Conservation (phyloP, 2,329 filamentous ascomycete genomes). For the Talaromyces sp. region DNA sequence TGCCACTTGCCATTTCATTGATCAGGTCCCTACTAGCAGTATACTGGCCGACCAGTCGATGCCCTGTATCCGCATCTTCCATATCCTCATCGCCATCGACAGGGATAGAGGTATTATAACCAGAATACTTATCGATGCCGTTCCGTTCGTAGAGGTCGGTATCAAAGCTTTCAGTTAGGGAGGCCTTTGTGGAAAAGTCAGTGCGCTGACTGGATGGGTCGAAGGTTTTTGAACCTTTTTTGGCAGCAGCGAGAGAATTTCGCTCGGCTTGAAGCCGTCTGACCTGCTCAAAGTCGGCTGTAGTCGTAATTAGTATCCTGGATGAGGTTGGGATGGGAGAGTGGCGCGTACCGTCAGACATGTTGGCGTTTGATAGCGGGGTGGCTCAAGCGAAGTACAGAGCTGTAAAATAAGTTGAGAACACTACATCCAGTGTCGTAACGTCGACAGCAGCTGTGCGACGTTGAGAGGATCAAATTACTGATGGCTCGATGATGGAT, state of each 20-base stretch:
- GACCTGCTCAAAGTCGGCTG: conserved; percentile 81
- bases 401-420: conserved; percentile 28
- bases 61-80: conserved; percentile 69
- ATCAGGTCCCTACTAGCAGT: conserved; percentile 89
- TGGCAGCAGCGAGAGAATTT: conserved; percentile 71
- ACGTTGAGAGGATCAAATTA: conserved; percentile 19
- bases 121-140: conserved; percentile 75
- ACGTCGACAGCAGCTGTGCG: conserved; percentile 30
- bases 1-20: conserved; percentile 84
- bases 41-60: conserved; percentile 89
- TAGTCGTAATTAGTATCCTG: conserved; percentile 24
- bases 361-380: conserved; percentile 27
- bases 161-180: conserved; percentile 81
- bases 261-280: conserved; percentile 88
- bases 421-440: conserved; percentile 35
- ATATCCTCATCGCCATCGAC: conserved; percentile 74
- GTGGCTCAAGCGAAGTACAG: conserved; percentile 25
- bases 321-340: conserved; percentile 12
- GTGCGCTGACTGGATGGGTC: conserved; percentile 75
- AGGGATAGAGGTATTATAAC: conserved; percentile 87
- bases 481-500: conserved; percentile 2
- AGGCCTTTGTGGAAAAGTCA: conserved; percentile 83
- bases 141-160: conserved; percentile 80
- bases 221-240: conserved; percentile 77
- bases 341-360: conserved; percentile 43